These are phyloP conservation scores for Calonectria ilicicola DNA, from an alignment of 2,329 filamentous ascomycete species.

Conservation along the genomic window DNA sequence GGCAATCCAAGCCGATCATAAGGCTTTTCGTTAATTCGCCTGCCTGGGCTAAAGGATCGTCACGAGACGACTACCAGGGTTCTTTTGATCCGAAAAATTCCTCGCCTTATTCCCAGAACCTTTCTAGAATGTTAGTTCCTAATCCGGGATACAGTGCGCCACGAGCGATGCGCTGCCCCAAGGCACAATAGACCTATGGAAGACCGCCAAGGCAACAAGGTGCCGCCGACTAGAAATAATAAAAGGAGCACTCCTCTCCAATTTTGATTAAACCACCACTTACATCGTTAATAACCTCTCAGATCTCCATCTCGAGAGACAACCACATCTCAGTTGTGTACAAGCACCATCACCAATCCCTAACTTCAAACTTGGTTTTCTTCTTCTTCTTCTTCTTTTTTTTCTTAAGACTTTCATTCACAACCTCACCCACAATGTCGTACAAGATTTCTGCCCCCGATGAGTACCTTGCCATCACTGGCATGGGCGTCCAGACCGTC, in stretches of 20 bases:
- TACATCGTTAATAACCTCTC: no score
- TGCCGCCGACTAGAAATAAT: background rate
- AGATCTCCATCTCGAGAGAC: background rate
- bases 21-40: background rate
- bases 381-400: background rate
- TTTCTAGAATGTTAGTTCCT: background rate
- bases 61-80: background rate
- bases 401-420: background rate
- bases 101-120: background rate
- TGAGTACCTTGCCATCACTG: conserved; percentile 89
- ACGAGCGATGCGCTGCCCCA: background rate
- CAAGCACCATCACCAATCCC: background rate
- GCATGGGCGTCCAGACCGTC: conserved; percentile 79
- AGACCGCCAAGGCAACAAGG: background rate
- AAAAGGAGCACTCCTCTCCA: background rate
- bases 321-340: background rate
- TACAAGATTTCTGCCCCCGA: conserved; percentile 80
- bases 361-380: background rate
- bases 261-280: background rate
- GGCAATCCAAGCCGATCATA: background rate
- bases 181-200: background rate
- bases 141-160: background rate
- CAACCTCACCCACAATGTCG: conserved; percentile 55
- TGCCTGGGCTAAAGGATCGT: background rate
- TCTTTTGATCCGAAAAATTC: background rate